phyloP scores from a whole-genome alignment of 192 early-diverging fungal genomes.

The Spizellomyces sp. region DNA sequence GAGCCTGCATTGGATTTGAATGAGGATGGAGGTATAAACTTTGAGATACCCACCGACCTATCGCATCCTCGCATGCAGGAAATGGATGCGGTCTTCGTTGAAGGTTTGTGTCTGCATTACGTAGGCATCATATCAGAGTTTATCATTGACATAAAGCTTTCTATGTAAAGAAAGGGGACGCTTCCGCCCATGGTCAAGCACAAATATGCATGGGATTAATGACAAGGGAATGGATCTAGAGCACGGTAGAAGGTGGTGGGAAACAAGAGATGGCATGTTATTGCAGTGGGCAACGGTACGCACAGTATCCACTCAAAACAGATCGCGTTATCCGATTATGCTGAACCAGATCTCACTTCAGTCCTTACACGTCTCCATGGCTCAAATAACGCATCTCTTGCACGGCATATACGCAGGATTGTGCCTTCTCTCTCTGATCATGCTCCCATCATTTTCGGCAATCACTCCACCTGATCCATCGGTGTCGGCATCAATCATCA shows the following conservation, averaged over 20 bases:
- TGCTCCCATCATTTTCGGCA: slow-evolving; percentile 4
- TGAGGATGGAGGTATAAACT: neutral
- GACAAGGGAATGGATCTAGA: too few relatives aligned
- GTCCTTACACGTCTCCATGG: neutral
- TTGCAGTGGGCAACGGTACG: too few relatives aligned
- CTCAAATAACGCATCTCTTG: neutral
- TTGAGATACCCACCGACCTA: neutral
- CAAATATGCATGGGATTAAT: too few relatives aligned
- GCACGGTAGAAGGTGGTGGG: too few relatives aligned
- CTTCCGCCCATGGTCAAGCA: neutral
- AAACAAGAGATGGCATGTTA: too few relatives aligned
- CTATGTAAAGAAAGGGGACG: neutral
- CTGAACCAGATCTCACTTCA: too few relatives aligned
- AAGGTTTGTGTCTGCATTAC: neutral
- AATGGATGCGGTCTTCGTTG: neutral
- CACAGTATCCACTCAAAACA: too few relatives aligned
- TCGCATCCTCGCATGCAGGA: neutral
- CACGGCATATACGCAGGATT: slow-evolving; percentile 18
- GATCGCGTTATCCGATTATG: too few relatives aligned
- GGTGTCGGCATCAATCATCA: neutral
- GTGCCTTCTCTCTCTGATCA: slow-evolving; percentile 10
- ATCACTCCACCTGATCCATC: neutral
- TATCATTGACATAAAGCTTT: too few relatives aligned
- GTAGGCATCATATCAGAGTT: too few relatives aligned
- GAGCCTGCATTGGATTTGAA: neutral